A percentile compares a stretch with the other conserved stretches of the same genome.
Evolutionary conservation across 2,329 filamentous ascomycete species (phyloP).

Genomic region (Fusarium subtropicale): DNA sequence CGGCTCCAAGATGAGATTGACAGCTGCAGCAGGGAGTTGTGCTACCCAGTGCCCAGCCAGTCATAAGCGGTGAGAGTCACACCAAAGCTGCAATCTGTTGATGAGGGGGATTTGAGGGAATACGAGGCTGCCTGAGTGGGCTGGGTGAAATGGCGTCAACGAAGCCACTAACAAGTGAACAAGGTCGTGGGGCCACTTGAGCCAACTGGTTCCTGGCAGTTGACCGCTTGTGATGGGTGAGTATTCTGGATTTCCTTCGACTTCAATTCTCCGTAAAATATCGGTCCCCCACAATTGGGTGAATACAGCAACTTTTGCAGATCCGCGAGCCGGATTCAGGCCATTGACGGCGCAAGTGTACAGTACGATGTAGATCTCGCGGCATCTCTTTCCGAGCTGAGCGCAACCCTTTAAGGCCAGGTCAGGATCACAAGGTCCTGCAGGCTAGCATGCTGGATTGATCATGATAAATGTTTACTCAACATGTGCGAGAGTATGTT

Average conservation of each 20-base stretch:
- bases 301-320: conserved; percentile 1
- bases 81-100: conserved; percentile 15
- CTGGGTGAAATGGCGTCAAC: conserved; percentile 18
- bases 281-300: conserved; percentile 2
- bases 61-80: conserved; percentile 20
- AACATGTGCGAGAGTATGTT: neutral
- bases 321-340: conserved; percentile 10
- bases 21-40: conserved; percentile 34
- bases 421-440: neutral
- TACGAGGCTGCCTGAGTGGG: conserved; percentile 14
- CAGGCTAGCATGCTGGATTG: conserved; percentile 4
- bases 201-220: neutral
- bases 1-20: conserved; percentile 28
- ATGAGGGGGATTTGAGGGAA: conserved; percentile 1
- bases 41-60: conserved; percentile 23
- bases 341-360: neutral
- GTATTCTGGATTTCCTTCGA: neutral
- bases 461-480: conserved; percentile 12
- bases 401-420: neutral
- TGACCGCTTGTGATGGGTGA: neutral
- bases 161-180: conserved; percentile 8
- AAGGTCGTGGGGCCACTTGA: conserved; percentile 11
- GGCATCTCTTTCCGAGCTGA: conserved; percentile 11
- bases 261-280: conserved; percentile 1
- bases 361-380: neutral